Conservation (phyloP, 352 stramenopile genomes). For the Pythium vanterpoolii region DNA sequence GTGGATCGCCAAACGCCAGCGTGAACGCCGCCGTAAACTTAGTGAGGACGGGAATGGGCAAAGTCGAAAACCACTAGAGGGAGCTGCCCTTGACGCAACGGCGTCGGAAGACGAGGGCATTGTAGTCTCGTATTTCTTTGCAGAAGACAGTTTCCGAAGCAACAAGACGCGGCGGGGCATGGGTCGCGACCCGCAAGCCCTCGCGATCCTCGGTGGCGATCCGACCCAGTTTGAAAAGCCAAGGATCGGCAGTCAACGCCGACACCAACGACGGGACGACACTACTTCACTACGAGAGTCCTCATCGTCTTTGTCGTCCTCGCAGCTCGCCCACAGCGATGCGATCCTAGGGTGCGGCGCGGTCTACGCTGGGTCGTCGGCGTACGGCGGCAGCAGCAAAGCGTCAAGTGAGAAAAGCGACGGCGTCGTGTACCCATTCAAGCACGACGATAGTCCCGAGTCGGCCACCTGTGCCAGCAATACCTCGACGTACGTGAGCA, state of each 20-base stretch:
- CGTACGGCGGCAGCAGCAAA: background rate
- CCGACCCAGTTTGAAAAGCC: slow-evolving; percentile 11
- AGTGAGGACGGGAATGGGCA: too few species aligned
- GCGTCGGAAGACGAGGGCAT: slow-evolving; percentile 12
- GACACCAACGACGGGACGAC: background rate
- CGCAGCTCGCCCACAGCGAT: background rate
- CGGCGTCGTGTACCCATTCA: background rate
- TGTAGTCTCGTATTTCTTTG: slow-evolving; percentile 22
- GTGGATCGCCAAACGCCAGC: slow-evolving; percentile 8
- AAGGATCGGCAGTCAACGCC: background rate
- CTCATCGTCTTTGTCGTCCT: too few species aligned
- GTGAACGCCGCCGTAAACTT: background rate
- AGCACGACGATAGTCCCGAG: background rate
- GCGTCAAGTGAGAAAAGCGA: background rate
- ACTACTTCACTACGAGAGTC: slow-evolving; percentile 2
- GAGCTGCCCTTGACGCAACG: background rate
- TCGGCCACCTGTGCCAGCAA: background rate
- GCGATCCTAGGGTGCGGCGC: slow-evolving; percentile 6
- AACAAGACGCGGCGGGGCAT: slow-evolving; percentile 10
- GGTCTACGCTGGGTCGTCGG: slow-evolving; percentile 4
- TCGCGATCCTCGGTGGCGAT: slow-evolving; percentile 6
- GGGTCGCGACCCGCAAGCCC: slow-evolving; percentile 10
- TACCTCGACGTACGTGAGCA: slow-evolving; percentile 15
- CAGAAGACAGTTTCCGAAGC: slow-evolving; percentile 6
- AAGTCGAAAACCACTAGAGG: background rate